phyloP scores from a whole-genome alignment of 176 grass and related monocot species.

The Avena atlantica region DNA sequence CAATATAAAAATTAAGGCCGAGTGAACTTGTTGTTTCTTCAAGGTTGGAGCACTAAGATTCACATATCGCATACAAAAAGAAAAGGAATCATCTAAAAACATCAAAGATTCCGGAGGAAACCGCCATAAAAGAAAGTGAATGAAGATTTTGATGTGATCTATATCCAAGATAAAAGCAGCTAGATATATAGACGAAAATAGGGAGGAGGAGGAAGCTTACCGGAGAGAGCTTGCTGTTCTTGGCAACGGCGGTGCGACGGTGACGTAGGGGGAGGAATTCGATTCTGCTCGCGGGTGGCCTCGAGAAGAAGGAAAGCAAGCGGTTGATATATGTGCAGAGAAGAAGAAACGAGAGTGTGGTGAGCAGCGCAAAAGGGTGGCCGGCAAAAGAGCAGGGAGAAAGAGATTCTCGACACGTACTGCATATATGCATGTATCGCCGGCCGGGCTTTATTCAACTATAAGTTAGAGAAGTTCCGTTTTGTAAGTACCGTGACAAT shows the following conservation, averaged over 20 bases:
- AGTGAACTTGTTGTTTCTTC: neutral
- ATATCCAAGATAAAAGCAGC: neutral
- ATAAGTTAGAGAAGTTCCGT: too few species aligned
- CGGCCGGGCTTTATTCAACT: too few species aligned
- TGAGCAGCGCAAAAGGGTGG: neutral
- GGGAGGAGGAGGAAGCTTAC: neutral
- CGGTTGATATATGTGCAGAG: neutral
- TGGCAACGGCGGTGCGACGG: neutral
- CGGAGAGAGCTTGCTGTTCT: constrained; percentile 9
- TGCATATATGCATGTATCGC: too few species aligned
- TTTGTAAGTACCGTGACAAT: too few species aligned
- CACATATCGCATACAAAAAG: neutral
- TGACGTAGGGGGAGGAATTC: neutral
- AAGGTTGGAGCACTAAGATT: neutral
- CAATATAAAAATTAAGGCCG: neutral
- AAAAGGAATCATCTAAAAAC: neutral
- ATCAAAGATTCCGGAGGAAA: neutral
- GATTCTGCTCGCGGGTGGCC: constrained; percentile 25
- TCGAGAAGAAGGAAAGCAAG: constrained; percentile 34
- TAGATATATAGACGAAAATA: neutral
- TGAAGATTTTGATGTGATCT: constrained; percentile 2
- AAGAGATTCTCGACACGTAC: neutral
- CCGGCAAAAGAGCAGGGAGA: neutral
- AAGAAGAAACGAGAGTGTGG: neutral
- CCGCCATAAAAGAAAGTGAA: neutral